Percentiles rank a stretch among this genome's conserved stretches.
phyloP scores from a whole-genome alignment of 176 grass and related monocot species.

The Cenchrus purpureus region DNA sequence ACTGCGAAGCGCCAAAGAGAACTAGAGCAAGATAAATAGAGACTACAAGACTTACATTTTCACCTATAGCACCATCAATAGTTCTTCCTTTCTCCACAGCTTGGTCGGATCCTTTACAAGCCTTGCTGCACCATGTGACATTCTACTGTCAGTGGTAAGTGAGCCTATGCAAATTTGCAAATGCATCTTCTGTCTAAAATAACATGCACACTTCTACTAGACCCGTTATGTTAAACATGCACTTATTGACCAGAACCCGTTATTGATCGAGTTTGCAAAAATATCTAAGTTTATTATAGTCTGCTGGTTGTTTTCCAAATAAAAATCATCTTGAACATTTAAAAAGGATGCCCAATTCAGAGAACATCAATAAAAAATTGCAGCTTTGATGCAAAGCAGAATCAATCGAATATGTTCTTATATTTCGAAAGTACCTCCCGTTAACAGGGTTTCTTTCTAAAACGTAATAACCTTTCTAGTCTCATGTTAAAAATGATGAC shows the following conservation, averaged over 20 bases:
- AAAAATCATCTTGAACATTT: not conserved
- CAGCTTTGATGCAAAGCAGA: conserved; percentile 14
- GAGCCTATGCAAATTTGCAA: conserved; percentile 8
- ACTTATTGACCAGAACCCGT: not conserved
- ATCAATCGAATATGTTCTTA: conserved; percentile 6
- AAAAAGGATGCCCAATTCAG: not conserved
- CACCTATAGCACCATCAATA: conserved; percentile 20
- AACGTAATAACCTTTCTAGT: not conserved
- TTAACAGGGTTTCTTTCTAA: not conserved
- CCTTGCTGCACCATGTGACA: conserved; percentile 24
- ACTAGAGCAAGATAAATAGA: conserved; percentile 2
- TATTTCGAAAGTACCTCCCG: not conserved
- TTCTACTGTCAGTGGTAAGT: not conserved
- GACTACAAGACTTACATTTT: conserved; percentile 46
- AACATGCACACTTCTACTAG: not conserved
- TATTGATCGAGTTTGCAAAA: conserved; percentile 5
- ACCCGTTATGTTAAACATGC: not conserved
- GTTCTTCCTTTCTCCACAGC: conserved; percentile 30
- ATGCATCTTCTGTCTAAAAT: not conserved
- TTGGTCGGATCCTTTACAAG: conserved; percentile 33
- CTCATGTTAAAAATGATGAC: not conserved
- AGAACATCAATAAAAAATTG: conserved; percentile 6
- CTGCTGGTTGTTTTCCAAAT: not conserved
- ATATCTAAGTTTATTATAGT: not conserved
- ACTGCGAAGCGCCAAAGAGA: not conserved